Evolutionary conservation across 2,329 filamentous ascomycete species (phyloP).

Genomic region (Trichoderma oligosporum): DNA sequence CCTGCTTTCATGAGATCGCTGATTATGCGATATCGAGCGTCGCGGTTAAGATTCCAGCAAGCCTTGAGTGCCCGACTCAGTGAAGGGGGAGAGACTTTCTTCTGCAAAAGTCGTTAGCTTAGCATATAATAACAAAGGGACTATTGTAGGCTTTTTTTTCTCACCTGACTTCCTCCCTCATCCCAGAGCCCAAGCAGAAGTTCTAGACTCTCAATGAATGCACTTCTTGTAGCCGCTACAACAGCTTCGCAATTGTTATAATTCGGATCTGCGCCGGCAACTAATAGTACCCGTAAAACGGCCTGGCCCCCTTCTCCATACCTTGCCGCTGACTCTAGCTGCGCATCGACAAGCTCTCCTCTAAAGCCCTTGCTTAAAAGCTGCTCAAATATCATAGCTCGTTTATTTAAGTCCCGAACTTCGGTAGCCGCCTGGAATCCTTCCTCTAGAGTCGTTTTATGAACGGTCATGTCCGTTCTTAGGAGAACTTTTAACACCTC

Average conservation of each 20-base stretch:
- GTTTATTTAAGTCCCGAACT: constrained; percentile 46
- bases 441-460: constrained; percentile 43
- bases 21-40: constrained; percentile 47
- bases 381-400: constrained; percentile 48
- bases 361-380: constrained; percentile 48
- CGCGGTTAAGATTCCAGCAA: constrained; percentile 48
- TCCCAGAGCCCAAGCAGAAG: constrained; percentile 48
- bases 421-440: constrained; percentile 55
- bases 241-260: constrained; percentile 54
- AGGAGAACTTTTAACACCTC: constrained; percentile 51
- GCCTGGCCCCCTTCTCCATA: constrained; percentile 48
- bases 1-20: constrained; percentile 51
- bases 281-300: constrained; percentile 49
- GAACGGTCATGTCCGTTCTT: constrained; percentile 37
- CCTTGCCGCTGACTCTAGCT: constrained; percentile 51
- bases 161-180: constrained; percentile 40
- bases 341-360: constrained; percentile 49
- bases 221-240: constrained; percentile 51
- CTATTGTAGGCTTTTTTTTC: not conserved
- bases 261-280: constrained; percentile 52
- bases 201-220: constrained; percentile 47
- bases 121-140: not conserved
- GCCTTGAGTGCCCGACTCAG: constrained; percentile 51
- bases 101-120: constrained; percentile 31
- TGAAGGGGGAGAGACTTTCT: constrained; percentile 45